These are phyloP conservation scores for Auricularia sp. DNA, from an alignment of 768 basidiomycete genomes.

Conservation along the genomic window DNA sequence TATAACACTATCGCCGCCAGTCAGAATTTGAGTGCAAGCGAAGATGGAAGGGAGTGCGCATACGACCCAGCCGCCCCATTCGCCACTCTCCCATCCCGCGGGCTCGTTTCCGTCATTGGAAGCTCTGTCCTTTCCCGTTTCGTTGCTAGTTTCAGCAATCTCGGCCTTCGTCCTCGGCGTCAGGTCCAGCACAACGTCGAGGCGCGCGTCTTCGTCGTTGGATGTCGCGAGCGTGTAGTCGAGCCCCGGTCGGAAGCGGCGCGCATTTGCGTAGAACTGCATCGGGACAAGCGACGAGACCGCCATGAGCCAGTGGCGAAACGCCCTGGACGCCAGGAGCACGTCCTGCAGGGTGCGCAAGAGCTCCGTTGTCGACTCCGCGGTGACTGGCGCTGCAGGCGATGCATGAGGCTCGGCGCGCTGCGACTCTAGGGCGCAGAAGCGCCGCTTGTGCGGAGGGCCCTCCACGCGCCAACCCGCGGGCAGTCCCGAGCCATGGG, in stretches of 20 bases:
- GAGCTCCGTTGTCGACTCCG: slow-evolving; percentile 27
- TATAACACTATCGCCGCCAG: slow-evolving; percentile 58
- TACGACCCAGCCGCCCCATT: slow-evolving; percentile 94
- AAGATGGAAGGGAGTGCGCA: slow-evolving; percentile 14
- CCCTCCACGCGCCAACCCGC: slow-evolving; percentile 65
- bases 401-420: slow-evolving; percentile 13
- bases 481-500: slow-evolving; percentile 51
- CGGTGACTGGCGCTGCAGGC: slow-evolving; percentile 42
- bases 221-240: slow-evolving; percentile 93
- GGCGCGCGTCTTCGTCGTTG: slow-evolving; percentile 66
- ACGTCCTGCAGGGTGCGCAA: slow-evolving; percentile 63
- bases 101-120: slow-evolving; percentile 20
- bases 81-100: slow-evolving; percentile 57
- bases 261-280: slow-evolving; percentile 63
- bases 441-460: slow-evolving; percentile 93
- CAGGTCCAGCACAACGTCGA: slow-evolving; percentile 81
- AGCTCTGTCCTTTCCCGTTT: slow-evolving; percentile 14
- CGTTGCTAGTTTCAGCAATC: slow-evolving; percentile 14
- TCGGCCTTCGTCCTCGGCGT: slow-evolving; percentile 46
- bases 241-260: slow-evolving; percentile 83
- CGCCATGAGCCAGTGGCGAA: slow-evolving; percentile 79
- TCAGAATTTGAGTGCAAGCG: slow-evolving; percentile 3
- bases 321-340: slow-evolving; percentile 70
- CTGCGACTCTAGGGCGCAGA: slow-evolving; percentile 49
- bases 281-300: slow-evolving; percentile 66